Conservation (phyloP, 306 rosid genomes). For the Fagus sylvatica region DNA sequence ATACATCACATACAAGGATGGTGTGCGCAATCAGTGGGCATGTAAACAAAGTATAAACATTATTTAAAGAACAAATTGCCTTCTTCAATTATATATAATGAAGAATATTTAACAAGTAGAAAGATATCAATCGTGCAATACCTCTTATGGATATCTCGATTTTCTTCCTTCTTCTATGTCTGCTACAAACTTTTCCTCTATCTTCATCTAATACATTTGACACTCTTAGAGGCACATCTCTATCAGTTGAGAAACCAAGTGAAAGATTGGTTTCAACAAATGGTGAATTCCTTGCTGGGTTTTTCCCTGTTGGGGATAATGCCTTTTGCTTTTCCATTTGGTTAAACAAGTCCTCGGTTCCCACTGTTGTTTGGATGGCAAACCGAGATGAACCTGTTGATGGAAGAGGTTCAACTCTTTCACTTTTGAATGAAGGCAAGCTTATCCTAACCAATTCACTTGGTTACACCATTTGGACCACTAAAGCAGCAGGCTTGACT, state of each 20-base stretch:
- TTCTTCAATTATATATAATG: too few relatives aligned
- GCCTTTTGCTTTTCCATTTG: constrained; percentile 55
- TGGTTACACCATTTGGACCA: constrained; percentile 36
- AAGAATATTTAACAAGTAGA: too few relatives aligned
- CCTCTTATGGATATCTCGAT: constrained; percentile 24
- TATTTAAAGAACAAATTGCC: too few relatives aligned
- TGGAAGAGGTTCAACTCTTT: constrained; percentile 42
- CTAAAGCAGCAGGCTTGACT: constrained; percentile 13
- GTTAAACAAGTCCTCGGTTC: constrained; percentile 36
- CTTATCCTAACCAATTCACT: constrained; percentile 47
- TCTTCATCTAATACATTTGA: constrained; percentile 29
- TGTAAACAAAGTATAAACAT: too few relatives aligned
- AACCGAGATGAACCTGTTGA: constrained; percentile 55
- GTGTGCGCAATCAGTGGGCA: too few relatives aligned
- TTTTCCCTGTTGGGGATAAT: constrained; percentile 49
- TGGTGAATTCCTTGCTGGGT: constrained; percentile 51
- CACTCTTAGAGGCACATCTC: constrained; percentile 38
- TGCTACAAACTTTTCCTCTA: constrained; percentile 5
- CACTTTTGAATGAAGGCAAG: constrained; percentile 40
- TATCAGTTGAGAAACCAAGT: constrained; percentile 30
- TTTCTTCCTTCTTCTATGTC: constrained; percentile 19
- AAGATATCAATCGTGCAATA: too few relatives aligned
- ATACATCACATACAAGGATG: too few relatives aligned
- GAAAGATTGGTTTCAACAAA: constrained; percentile 40
- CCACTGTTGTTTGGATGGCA: constrained; percentile 59